Conservation (phyloP, 2,329 filamentous ascomycete genomes). For the Dothiorella sarmentorum region DNA sequence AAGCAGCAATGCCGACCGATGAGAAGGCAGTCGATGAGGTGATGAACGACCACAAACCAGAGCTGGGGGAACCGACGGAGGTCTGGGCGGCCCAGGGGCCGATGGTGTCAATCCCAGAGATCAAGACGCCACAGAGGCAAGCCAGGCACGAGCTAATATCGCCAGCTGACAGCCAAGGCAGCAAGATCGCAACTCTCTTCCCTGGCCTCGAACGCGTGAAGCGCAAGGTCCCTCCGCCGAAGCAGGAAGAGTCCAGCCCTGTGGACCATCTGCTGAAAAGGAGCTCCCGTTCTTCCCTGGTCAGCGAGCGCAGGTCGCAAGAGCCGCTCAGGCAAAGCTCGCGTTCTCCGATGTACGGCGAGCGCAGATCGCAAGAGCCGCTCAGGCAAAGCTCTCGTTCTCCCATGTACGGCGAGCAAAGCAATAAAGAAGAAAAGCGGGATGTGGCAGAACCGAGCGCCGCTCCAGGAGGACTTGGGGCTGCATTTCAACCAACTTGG, state of each 20-base stretch:
- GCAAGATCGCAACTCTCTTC: constrained; percentile 18
- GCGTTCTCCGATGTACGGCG: not conserved
- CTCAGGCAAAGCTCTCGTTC: not conserved
- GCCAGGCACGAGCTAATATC: not conserved
- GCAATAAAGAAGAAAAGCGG: not conserved
- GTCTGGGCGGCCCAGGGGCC: not conserved
- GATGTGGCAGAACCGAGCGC: not conserved
- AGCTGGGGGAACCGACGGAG: not conserved
- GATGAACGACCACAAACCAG: not conserved
- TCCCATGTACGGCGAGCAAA: not conserved
- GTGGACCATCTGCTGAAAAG: constrained; percentile 25
- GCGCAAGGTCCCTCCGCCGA: constrained; percentile 33
- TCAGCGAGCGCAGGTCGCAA: not conserved
- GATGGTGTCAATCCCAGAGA: not conserved
- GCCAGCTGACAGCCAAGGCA: not conserved
- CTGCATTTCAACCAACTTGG: constrained; percentile 28
- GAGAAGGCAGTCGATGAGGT: not conserved
- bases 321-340: not conserved
- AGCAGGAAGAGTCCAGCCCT: constrained; percentile 24
- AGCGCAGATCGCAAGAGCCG: not conserved
- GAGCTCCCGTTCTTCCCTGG: constrained; percentile 17
- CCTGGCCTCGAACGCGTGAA: constrained; percentile 27
- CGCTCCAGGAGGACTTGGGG: not conserved
- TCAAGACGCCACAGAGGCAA: not conserved
- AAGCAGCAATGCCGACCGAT: not conserved